Evolutionary conservation across 169 alveolate genomes (phyloP).

Genomic region (Plasmodium adleri): DNA sequence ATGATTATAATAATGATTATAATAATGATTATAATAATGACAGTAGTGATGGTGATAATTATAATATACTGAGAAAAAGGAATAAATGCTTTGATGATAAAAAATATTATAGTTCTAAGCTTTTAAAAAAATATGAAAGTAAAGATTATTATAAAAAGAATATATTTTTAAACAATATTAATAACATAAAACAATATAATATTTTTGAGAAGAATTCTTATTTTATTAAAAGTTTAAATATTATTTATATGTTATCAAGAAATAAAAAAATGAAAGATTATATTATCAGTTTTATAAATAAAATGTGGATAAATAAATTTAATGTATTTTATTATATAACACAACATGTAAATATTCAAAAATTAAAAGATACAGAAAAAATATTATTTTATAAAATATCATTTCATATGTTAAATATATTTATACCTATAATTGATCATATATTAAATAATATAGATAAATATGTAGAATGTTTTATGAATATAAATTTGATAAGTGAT

Average conservation of each 20-base stretch:
- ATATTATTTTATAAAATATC: slow-evolving; percentile 50
- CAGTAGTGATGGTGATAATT: not conserved
- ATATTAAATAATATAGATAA: slow-evolving; percentile 49
- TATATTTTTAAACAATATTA: slow-evolving; percentile 10
- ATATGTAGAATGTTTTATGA: slow-evolving; percentile 24
- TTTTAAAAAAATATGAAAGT: not conserved
- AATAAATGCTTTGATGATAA: not conserved
- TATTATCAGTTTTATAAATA: slow-evolving; percentile 26
- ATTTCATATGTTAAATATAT: slow-evolving; percentile 59
- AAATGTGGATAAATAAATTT: slow-evolving; percentile 66
- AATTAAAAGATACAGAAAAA: slow-evolving; percentile 66
- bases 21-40: not conserved
- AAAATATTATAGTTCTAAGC: not conserved
- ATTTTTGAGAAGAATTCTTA: slow-evolving; percentile 46
- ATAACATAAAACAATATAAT: slow-evolving; percentile 43
- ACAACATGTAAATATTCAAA: slow-evolving; percentile 30
- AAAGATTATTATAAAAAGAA: slow-evolving; percentile 53
- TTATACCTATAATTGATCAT: slow-evolving; percentile 55
- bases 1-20: not conserved
- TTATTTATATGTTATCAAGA: slow-evolving; percentile 50
- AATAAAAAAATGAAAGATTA: slow-evolving; percentile 63
- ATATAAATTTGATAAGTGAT: slow-evolving; percentile 12
- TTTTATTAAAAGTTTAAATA: slow-evolving; percentile 41
- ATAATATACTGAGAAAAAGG: too few relatives aligned
- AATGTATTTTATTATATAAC: slow-evolving; percentile 69